These are phyloP conservation scores for Dryas integrifolia DNA, from an alignment of 331 rosid species.

Conservation along the genomic window DNA sequence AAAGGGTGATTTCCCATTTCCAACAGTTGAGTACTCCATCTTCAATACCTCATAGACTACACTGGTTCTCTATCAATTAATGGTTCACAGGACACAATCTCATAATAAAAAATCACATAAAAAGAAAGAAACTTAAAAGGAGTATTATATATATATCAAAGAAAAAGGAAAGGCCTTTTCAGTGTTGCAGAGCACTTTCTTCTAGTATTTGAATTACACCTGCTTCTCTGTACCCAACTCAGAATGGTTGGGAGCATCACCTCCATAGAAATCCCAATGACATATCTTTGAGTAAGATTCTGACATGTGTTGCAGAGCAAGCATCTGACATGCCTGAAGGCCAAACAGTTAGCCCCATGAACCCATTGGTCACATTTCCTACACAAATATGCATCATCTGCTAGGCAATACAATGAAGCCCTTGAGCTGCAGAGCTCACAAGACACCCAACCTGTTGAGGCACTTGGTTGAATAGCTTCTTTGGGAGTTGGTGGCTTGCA, in stretches of 20 bases:
- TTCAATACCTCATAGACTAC: neutral
- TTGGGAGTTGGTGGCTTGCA: neutral
- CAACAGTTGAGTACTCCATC: neutral
- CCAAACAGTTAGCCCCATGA: constrained; percentile 74
- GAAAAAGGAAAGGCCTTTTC: constrained; percentile 30
- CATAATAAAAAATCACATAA: neutral
- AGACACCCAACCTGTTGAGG: constrained; percentile 18
- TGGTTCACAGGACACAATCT: neutral
- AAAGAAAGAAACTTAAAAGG: neutral
- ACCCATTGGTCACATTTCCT: constrained; percentile 67
- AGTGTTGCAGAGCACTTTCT: constrained; percentile 35
- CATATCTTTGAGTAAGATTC: constrained; percentile 55
- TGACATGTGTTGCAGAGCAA: constrained; percentile 68
- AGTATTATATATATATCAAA: constrained; percentile 13
- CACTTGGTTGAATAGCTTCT: neutral
- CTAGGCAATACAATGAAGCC: constrained; percentile 72
- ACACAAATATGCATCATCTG: constrained; percentile 73
- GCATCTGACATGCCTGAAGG: constrained; percentile 66
- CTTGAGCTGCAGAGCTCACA: constrained; percentile 63
- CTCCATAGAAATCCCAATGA: constrained; percentile 52
- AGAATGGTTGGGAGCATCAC: constrained; percentile 50
- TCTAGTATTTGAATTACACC: constrained; percentile 23
- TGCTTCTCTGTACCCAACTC: constrained; percentile 29
- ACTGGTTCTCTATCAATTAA: neutral
- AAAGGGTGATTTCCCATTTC: neutral